Percentiles rank a stretch among this genome's conserved stretches.
These are phyloP conservation scores for Aspergillus indologenus DNA, from an alignment of 495 filamentous ascomycete species.

Conservation along the genomic window DNA sequence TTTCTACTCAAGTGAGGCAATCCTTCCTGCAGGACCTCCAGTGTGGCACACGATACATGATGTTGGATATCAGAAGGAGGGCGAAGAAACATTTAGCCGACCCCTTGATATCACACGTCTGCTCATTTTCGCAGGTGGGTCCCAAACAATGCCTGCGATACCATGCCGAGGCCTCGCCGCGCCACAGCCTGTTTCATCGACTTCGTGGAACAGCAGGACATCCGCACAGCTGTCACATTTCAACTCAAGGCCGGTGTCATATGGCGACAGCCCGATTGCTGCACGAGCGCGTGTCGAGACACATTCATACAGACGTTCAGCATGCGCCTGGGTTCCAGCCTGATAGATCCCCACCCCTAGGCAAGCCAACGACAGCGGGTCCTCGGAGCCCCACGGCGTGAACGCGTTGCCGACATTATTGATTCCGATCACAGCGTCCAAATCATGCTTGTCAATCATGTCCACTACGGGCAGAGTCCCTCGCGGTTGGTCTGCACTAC, in stretches of 20 bases:
- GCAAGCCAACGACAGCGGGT: constrained; percentile 63
- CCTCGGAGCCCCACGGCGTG: constrained; percentile 70
- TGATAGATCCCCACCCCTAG: constrained; percentile 67
- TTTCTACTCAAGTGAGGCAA: neutral
- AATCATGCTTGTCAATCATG: constrained; percentile 57
- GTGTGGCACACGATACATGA: constrained; percentile 9
- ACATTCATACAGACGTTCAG: constrained; percentile 60
- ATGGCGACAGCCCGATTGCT: constrained; percentile 29
- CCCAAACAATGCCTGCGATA: constrained; percentile 41
- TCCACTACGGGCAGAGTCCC: constrained; percentile 62
- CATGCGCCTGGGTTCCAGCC: constrained; percentile 57
- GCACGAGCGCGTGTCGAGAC: constrained; percentile 55
- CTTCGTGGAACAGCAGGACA: constrained; percentile 28
- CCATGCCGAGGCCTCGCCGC: constrained; percentile 24
- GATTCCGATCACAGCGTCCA: constrained; percentile 63
- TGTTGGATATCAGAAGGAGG: neutral
- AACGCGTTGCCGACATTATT: constrained; percentile 80
- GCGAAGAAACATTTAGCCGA: constrained; percentile 12
- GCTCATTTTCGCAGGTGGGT: constrained; percentile 27
- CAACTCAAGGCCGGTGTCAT: constrained; percentile 4
- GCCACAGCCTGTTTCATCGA: constrained; percentile 34
- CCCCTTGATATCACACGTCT: constrained; percentile 29
- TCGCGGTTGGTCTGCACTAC: constrained; percentile 29
- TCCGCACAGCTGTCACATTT: constrained; percentile 21
- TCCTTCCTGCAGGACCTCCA: neutral